phyloP scores from a whole-genome alignment of 108 stramenopile genomes.

The Skeletonema grethae region DNA sequence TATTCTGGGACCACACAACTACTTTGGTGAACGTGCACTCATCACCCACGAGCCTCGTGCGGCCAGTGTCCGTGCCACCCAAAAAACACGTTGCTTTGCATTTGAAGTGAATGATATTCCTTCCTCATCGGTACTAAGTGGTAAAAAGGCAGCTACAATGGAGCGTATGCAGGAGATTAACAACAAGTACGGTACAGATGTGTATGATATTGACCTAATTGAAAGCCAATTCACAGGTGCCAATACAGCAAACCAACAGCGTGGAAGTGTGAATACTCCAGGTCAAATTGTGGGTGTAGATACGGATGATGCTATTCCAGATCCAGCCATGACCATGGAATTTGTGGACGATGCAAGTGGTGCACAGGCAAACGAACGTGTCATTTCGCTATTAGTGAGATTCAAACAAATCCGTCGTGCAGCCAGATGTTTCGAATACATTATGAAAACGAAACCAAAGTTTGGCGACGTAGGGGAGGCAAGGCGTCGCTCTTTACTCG shows the following conservation, averaged over 20 bases:
- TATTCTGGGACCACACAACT: slow-evolving; percentile 68
- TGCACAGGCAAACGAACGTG: slow-evolving; percentile 20
- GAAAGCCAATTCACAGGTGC: slow-evolving; percentile 52
- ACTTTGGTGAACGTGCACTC: slow-evolving; percentile 90
- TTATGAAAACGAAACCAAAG: slow-evolving; percentile 61
- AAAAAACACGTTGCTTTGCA: slow-evolving; percentile 64
- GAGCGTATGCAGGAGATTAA: slow-evolving; percentile 57
- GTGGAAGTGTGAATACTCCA: slow-evolving; percentile 58
- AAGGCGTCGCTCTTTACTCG: slow-evolving; percentile 63
- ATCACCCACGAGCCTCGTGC: slow-evolving; percentile 91
- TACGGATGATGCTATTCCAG: slow-evolving; percentile 48
- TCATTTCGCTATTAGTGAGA: slow-evolving; percentile 52
- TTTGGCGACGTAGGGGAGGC: slow-evolving; percentile 70
- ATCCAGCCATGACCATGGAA: neutral
- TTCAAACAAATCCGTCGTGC: slow-evolving; percentile 79
- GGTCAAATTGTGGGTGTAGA: slow-evolving; percentile 67
- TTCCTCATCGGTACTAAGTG: slow-evolving; percentile 64
- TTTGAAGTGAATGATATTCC: slow-evolving; percentile 82
- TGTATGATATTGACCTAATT: slow-evolving; percentile 51
- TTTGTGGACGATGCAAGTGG: neutral
- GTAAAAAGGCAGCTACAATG: slow-evolving; percentile 50
- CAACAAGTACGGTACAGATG: slow-evolving; percentile 75
- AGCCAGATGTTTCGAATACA: slow-evolving; percentile 80
- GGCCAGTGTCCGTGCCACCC: slow-evolving; percentile 78
- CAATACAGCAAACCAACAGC: slow-evolving; percentile 55